A percentile compares a stretch with the other conserved stretches of the same genome.
These are phyloP conservation scores for Botrytis cinerea DNA, from an alignment of 2,329 filamentous ascomycete genomes.

Conservation along the genomic window DNA sequence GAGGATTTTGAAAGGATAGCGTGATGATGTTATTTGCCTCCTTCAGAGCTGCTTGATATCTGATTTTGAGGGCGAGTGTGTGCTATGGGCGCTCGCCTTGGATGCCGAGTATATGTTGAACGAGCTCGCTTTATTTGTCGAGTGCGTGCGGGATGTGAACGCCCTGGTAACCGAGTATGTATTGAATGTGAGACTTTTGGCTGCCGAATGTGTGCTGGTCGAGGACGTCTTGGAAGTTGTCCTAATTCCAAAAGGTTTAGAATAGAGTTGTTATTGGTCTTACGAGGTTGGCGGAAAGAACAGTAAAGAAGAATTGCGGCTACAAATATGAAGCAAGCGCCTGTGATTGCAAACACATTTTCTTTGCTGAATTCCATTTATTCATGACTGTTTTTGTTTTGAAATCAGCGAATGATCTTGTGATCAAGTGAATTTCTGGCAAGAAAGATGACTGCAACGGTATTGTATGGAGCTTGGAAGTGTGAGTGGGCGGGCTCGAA, in stretches of 20 bases:
- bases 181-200: not conserved
- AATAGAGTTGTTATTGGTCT: not conserved
- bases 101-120: not conserved
- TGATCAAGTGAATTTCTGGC: not conserved
- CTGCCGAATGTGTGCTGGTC: not conserved
- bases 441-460: not conserved
- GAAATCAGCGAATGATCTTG: not conserved
- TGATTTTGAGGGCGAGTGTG: not conserved
- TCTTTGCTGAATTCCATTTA: not conserved
- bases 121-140: not conserved
- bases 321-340: constrained; percentile 7
- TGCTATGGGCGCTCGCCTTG: not conserved
- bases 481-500: not conserved
- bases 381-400: not conserved
- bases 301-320: not conserved
- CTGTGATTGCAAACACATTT: not conserved
- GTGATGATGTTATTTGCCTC: not conserved
- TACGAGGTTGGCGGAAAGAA: not conserved
- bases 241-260: not conserved
- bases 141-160: not conserved
- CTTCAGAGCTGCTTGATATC: not conserved
- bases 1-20: not conserved
- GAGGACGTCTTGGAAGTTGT: not conserved
- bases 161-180: not conserved
- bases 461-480: not conserved